phyloP scores from a whole-genome alignment of 306 rosid species.

The Cucurbita argyrosperma region DNA sequence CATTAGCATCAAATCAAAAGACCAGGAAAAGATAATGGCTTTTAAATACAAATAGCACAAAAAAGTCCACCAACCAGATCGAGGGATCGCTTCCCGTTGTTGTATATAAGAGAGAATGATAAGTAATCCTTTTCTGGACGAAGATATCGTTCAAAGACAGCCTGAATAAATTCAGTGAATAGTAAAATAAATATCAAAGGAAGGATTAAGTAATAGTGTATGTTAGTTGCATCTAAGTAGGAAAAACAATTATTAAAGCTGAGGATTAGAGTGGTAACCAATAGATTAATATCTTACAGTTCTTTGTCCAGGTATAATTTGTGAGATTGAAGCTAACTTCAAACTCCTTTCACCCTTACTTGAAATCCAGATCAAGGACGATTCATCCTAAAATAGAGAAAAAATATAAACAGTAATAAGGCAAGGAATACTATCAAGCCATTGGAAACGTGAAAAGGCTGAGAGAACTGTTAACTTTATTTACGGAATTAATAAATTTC shows the following conservation, averaged over 20 bases:
- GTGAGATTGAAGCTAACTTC: slow-evolving; percentile 75
- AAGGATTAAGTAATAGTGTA: slow-evolving; percentile 1
- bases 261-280: slow-evolving; percentile 1
- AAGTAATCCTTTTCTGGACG: slow-evolving; percentile 85
- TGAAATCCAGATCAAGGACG: slow-evolving; percentile 82
- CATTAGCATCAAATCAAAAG: neutral
- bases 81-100: slow-evolving; percentile 79
- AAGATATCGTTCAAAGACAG: slow-evolving; percentile 76
- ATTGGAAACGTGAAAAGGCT: neutral
- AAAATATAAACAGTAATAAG: slow-evolving; percentile 1
- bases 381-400: slow-evolving; percentile 48
- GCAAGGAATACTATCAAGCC: slow-evolving; percentile 8
- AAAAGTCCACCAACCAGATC: slow-evolving; percentile 61
- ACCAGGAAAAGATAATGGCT: neutral
- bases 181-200: slow-evolving; percentile 7
- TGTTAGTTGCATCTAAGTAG: slow-evolving; percentile 3
- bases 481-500: neutral
- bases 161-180: slow-evolving; percentile 31
- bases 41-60: neutral
- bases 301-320: slow-evolving; percentile 94
- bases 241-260: neutral
- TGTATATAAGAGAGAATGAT: slow-evolving; percentile 85
- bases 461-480: neutral
- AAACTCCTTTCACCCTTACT: slow-evolving; percentile 63
- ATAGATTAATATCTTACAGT: slow-evolving; percentile 51